Percentiles rank a stretch among this genome's conserved stretches.
Evolutionary conservation across 306 rosid genomes (phyloP).

Genomic region (Rosa multiflora): DNA sequence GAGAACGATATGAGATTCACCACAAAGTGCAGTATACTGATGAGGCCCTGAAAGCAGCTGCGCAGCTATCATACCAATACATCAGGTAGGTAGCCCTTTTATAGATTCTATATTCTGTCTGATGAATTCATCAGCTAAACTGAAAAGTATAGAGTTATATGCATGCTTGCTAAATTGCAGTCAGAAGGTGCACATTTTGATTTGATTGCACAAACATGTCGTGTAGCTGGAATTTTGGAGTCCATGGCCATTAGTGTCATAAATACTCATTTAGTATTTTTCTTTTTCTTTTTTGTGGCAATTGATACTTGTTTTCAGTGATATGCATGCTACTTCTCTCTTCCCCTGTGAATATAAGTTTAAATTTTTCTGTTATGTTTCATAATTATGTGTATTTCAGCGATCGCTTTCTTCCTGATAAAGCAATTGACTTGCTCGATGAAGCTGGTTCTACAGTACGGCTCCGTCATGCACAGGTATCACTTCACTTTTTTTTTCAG

Average conservation of each 20-base stretch:
- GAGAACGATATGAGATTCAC: constrained; percentile 88
- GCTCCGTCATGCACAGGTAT: constrained; percentile 86
- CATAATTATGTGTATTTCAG: constrained; percentile 40
- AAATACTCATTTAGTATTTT: too few relatives aligned
- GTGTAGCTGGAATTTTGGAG: too few relatives aligned
- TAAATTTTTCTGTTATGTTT: neutral
- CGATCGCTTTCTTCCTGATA: constrained; percentile 92
- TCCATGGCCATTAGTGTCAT: too few relatives aligned
- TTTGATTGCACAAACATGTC: too few relatives aligned
- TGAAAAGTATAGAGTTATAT: too few relatives aligned
- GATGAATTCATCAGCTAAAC: neutral
- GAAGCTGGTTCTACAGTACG: constrained; percentile 93
- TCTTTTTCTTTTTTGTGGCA: too few relatives aligned
- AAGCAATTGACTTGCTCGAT: constrained; percentile 89
- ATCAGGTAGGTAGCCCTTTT: constrained; percentile 55
- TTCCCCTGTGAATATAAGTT: neutral
- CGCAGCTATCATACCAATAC: constrained; percentile 81
- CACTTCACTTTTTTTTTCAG: neutral
- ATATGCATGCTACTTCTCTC: neutral
- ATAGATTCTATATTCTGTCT: neutral
- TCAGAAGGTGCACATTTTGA: too few relatives aligned
- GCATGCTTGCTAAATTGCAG: too few relatives aligned
- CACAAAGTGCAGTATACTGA: constrained; percentile 95
- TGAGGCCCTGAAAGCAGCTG: constrained; percentile 84
- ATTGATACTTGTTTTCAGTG: too few relatives aligned